Evolutionary conservation across 139 green algal species (phyloP).

Genomic region (Chlamydomonas urium): DNA sequence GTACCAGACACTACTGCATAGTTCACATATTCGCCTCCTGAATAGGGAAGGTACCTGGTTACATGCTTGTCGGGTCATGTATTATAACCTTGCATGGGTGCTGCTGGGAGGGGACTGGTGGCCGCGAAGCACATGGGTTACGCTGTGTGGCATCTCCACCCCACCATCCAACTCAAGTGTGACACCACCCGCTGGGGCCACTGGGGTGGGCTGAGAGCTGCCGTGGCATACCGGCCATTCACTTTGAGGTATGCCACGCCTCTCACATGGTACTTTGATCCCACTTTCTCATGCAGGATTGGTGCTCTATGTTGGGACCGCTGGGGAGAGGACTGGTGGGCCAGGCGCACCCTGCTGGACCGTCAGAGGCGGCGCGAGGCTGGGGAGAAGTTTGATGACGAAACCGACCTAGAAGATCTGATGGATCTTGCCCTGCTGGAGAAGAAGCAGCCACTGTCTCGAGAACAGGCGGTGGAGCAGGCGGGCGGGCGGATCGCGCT

Average conservation of each 20-base stretch:
- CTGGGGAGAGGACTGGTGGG: constrained; percentile 5
- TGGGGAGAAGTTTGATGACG: background rate
- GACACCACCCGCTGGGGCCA: background rate
- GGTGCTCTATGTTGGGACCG: background rate
- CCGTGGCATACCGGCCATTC: too few species aligned
- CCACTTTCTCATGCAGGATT: background rate
- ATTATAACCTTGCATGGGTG: too few species aligned
- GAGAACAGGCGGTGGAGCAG: too few species aligned
- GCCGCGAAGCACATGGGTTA: background rate
- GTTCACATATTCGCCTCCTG: too few species aligned
- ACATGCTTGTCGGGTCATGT: too few species aligned
- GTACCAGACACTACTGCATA: too few species aligned
- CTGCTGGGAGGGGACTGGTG: too few species aligned
- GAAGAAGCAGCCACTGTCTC: too few species aligned
- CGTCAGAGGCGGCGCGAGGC: background rate
- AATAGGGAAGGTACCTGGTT: too few species aligned
- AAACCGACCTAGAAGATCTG: background rate
- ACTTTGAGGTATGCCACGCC: background rate
- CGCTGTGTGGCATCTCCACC: background rate
- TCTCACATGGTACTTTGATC: background rate
- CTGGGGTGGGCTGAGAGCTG: background rate
- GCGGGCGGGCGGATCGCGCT: too few species aligned
- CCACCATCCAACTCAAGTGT: background rate
- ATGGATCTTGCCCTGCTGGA: too few species aligned
- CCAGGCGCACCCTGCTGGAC: background rate